Evolutionary conservation across 495 filamentous ascomycete species (phyloP), one percentile per base, ranked within the genome.

Genomic region (Talaromyces adpressus): DNA sequence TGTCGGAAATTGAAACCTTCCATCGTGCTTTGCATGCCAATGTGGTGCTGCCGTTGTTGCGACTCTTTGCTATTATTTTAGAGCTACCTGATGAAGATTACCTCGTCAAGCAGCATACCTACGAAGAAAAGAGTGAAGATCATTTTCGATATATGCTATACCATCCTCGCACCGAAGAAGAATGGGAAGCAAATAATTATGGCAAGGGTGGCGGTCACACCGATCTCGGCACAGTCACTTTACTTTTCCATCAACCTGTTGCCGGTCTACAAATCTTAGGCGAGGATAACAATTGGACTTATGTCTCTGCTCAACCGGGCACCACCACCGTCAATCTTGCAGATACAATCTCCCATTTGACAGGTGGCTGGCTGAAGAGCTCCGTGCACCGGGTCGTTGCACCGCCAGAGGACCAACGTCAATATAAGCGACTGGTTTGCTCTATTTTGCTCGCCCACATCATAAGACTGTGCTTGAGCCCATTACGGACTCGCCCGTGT

Each of bases 111-210:
- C 73, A 79, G 66, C 81, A 83, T 65, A 69, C 67, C 14, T 83
- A 82, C 62, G 76, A 82, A 58, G 70, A 71, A 12, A 70, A 74
- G n/a, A 75, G 78, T 25, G 81, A 82, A 52, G 77, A 80, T 49
- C 79, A 82, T 62, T 72, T 82, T 1, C 81, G 80, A 36, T 82
- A 82, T 68, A 83, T 83, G 80, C 74, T 79, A 67, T 83, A 83
- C 66, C 71, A 71, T 12, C 73, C 76, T 0, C 80, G 80, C 2
- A 73, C 64, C 32, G 34, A 69, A 6, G 77, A 77, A 20, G 77
- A 79, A 9, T 81, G 82, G 70, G 65, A 72, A 25, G 69, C 72
- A 30, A 71, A 72, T 14, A 71, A 70, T 3, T 67, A 68, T 14
- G 61, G 76, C 6, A 72, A 77, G 58, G 72, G 64, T 27, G 70